A percentile compares a stretch with the other conserved stretches of the same genome.
Evolutionary conservation across 768 basidiomycete genomes (phyloP).

Genomic region (Leccinum pellstonianum): DNA sequence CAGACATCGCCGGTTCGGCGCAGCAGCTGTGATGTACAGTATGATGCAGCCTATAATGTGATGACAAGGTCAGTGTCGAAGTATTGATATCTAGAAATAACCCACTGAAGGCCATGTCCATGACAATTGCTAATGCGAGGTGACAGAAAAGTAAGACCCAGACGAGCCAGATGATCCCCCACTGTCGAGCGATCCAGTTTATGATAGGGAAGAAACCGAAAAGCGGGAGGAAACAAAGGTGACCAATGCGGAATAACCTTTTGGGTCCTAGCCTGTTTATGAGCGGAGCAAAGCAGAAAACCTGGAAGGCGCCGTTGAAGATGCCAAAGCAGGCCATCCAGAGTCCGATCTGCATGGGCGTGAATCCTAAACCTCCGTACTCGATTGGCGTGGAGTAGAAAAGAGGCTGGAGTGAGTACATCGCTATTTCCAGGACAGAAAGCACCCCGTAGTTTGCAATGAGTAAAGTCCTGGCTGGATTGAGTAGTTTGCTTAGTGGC

Average conservation of each 20-base stretch:
- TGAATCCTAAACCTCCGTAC: slow-evolving; percentile 38
- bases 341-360: slow-evolving; percentile 36
- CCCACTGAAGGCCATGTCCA: slow-evolving; percentile 35
- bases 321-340: slow-evolving; percentile 37
- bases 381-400: slow-evolving; percentile 38
- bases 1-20: slow-evolving; percentile 64
- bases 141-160: slow-evolving; percentile 32
- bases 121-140: slow-evolving; percentile 17
- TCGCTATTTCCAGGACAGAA: slow-evolving; percentile 36
- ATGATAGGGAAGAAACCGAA: slow-evolving; percentile 35
- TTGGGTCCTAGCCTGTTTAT: slow-evolving; percentile 33
- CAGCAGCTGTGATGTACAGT: slow-evolving; percentile 64
- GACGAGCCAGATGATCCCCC: slow-evolving; percentile 21
- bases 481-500: slow-evolving; percentile 32
- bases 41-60: slow-evolving; percentile 55
- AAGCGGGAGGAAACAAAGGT: slow-evolving; percentile 29
- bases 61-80: background rate
- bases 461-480: slow-evolving; percentile 28
- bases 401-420: slow-evolving; percentile 38
- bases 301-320: slow-evolving; percentile 33
- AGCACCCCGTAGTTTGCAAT: slow-evolving; percentile 40
- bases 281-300: slow-evolving; percentile 34
- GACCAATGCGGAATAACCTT: slow-evolving; percentile 28
- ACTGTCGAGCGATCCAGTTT: slow-evolving; percentile 25
- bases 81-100: background rate